phyloP scores from a whole-genome alignment of 768 basidiomycete genomes.

The Boletus huronensis region DNA sequence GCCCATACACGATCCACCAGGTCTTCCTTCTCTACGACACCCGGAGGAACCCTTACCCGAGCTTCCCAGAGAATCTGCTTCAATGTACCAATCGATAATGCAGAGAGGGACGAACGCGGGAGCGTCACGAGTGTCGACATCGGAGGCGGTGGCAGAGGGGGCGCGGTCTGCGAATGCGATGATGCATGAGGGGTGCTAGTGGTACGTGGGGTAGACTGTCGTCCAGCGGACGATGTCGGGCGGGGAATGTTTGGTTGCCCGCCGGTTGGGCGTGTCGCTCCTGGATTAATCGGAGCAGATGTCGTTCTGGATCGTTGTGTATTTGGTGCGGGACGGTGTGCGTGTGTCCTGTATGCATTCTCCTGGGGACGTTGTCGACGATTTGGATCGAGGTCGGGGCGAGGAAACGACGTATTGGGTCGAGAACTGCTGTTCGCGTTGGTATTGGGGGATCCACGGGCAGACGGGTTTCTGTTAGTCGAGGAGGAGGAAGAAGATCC shows the following conservation, averaged over 20 bases:
- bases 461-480: constrained; percentile 13
- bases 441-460: constrained; percentile 10
- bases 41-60: constrained; percentile 54
- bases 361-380: constrained; percentile 26
- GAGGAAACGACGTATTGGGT: constrained; percentile 42
- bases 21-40: constrained; percentile 81
- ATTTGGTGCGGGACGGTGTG: constrained; percentile 18
- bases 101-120: constrained; percentile 50
- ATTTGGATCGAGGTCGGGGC: constrained; percentile 61
- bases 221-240: constrained; percentile 21
- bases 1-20: constrained; percentile 66
- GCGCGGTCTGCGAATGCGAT: constrained; percentile 32
- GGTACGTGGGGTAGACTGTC: constrained; percentile 5
- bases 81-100: constrained; percentile 65
- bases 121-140: constrained; percentile 68
- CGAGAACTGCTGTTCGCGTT: constrained; percentile 19
- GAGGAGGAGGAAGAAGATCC: constrained; percentile 15
- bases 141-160: constrained; percentile 40
- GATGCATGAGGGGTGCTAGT: constrained; percentile 9
- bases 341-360: constrained; percentile 1
- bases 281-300: constrained; percentile 19
- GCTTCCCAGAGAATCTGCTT: constrained; percentile 80
- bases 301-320: constrained; percentile 19
- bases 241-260: constrained; percentile 7
- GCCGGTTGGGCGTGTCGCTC: neutral